Evolutionary conservation across 106 monocot genomes (phyloP), one percentile per base, ranked within the genome.

Genomic region (Dendrobium huoshanense): DNA sequence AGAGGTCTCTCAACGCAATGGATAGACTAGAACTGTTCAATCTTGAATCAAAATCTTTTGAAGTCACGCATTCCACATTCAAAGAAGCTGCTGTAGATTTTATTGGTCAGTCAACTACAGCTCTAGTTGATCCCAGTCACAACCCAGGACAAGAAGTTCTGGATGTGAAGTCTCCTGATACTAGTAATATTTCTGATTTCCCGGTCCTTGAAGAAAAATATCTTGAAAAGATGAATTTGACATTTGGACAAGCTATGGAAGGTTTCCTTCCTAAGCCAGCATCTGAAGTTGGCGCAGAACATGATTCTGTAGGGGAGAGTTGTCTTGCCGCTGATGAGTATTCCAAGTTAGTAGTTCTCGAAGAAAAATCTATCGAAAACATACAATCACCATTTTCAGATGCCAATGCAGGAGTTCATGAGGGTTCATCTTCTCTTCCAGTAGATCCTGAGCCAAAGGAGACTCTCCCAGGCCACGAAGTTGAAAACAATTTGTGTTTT

Each of bases 201-300:
- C 77, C 47, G 49, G 70, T 85, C 43, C 7, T 77, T 61, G 85
- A 88, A 79, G 85, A 83, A 79, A 86, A 81, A 73, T 85, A 85
- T 33, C 8, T 88, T 5, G 90, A 88, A 25, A 87, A 88, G 61
- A 64, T 84, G 45, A 64, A 84, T 77, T 54, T 79, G 20, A 77
- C 84, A 55, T 79, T 85, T 2, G 80, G 84, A 73, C 73, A 84
- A 77, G 33, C 77, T 13, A 42, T 45, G 10, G 79, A 84, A 83
- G 76, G 13, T 51, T 40, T 20, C 55, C 15, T 7, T 72, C 44
- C 75, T 9, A 77, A 56, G 31, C 54, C 78, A 42, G 19, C 17
- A 10, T 41, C 74, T 78, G 58, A 67, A 64, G 85, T 81, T 43
- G 24, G 70, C 55, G 80, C 49, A 58, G 18, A 44, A 18, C 25